These are phyloP conservation scores for Amborella trichopoda DNA, from an alignment of 164 flowering plant species.

Conservation along the genomic window DNA sequence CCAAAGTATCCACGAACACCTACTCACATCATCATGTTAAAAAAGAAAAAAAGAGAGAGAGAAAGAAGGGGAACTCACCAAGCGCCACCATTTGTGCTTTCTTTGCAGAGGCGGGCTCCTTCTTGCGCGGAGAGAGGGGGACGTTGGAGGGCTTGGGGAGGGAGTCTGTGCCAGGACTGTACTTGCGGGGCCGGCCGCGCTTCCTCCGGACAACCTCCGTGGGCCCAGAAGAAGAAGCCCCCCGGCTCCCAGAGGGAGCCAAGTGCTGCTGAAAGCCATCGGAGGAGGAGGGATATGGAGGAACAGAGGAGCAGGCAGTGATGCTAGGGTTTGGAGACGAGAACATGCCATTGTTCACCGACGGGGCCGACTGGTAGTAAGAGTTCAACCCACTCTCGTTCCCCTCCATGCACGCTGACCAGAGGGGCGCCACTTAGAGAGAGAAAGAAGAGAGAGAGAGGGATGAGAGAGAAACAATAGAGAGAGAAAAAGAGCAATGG, in stretches of 20 bases:
- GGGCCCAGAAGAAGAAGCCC: not conserved
- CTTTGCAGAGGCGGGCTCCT: conserved; percentile 5
- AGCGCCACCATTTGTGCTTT: conserved; percentile 4
- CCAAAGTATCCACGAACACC: too few species aligned
- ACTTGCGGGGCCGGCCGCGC: conserved; percentile 7
- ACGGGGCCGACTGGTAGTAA: conserved; percentile 1
- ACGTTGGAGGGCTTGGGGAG: not conserved
- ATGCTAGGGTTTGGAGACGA: not conserved
- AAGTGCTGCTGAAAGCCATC: not conserved
- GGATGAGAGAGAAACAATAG: too few species aligned
- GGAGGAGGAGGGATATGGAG: not conserved
- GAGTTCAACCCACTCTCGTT: conserved; percentile 1
- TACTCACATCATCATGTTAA: too few species aligned
- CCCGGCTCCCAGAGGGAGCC: not conserved
- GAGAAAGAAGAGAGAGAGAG: too few species aligned
- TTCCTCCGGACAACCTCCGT: conserved; percentile 3
- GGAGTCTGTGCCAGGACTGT: not conserved
- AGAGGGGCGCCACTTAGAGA: too few species aligned
- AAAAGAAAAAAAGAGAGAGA: too few species aligned
- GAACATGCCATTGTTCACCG: conserved; percentile 1
- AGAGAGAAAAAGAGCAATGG: too few species aligned
- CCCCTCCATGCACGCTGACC: conserved; percentile 1
- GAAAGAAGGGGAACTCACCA: conserved; percentile 5
- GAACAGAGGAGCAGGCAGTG: not conserved
- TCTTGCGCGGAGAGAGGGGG: conserved; percentile 3